Evolutionary conservation across 495 filamentous ascomycete species (phyloP), one percentile per base, ranked within the genome.

Genomic region (Daldinia concentrica): DNA sequence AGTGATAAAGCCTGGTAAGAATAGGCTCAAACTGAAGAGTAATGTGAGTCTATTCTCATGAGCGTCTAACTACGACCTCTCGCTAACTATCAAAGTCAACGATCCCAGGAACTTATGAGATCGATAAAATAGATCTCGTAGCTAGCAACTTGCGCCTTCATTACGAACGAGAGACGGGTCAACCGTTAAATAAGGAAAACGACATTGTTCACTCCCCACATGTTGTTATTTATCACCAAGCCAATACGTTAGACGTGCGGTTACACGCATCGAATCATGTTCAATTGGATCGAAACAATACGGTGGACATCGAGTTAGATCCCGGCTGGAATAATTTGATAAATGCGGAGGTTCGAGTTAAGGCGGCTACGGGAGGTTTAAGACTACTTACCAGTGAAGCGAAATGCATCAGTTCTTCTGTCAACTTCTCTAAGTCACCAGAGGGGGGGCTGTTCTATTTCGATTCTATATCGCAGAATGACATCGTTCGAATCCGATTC

Each of bases 311-410:
- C 51, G 86, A 89, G 62, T 79, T 97, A 8, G 78, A 83, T 50
- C 90, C 88, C 45, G 95, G 95, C 27, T 89, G 90, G 84, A 97
- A 98, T 74, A 79, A 91, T 3, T 85, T 98, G 52, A 79, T 81
- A 34, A 85, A 75, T 12, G 90, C 89, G 37, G 90, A 91, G 64
- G 77, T 99, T 58, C 89, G 90, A 34, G 82, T 98, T 29, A 87
- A 90, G 71, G 87, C 94, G 65, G 93, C 91, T 4, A 95, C 96
- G 3, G 95, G 94, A 26, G 96, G 96, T 0, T 80, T 99, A 34
- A 86, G 96, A 45, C 84, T 99, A 14, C 87, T 93, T 62, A 94
- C 91, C 48, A 87, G 88, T 37, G 90, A 94, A 69, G 83, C 90
- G 0, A 83, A 86, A 52, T 79, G 90, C 32, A 77, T 90, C 3